phyloP scores from a whole-genome alignment of 139 green algal species.

The Trebouxia sp. region DNA sequence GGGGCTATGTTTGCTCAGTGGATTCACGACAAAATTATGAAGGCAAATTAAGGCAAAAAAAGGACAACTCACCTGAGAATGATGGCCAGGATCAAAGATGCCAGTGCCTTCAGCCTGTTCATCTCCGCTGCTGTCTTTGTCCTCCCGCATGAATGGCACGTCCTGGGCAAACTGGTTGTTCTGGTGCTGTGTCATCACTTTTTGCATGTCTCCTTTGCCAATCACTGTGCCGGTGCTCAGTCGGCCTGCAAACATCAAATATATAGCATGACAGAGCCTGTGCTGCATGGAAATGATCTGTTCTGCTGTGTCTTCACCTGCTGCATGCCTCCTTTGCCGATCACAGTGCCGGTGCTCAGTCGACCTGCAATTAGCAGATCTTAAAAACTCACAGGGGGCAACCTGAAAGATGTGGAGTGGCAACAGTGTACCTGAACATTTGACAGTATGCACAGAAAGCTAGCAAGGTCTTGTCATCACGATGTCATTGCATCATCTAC shows the following conservation, averaged over 20 bases:
- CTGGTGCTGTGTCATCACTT: slow-evolving; percentile 14
- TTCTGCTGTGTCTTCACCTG: slow-evolving; percentile 3
- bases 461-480: too few relatives aligned
- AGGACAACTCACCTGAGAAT: slow-evolving; percentile 16
- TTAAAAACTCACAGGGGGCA: too few relatives aligned
- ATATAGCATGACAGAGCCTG: too few relatives aligned
- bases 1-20: too few relatives aligned
- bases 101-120: background rate
- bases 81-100: background rate
- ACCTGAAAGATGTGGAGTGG: too few relatives aligned
- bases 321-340: background rate
- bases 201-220: background rate
- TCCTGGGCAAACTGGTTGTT: slow-evolving; percentile 29
- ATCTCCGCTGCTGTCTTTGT: background rate
- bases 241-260: background rate
- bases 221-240: slow-evolving; percentile 12
- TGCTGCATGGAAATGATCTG: too few relatives aligned
- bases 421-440: too few relatives aligned
- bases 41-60: too few relatives aligned
- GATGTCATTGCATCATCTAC: too few relatives aligned
- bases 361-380: background rate
- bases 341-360: slow-evolving; percentile 3
- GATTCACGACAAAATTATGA: too few relatives aligned
- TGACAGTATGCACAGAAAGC: too few relatives aligned
- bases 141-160: slow-evolving; percentile 23